Base-by-base conservation (phyloP, 495 filamentous ascomycete species). In the Neurospora sp. region DNA sequence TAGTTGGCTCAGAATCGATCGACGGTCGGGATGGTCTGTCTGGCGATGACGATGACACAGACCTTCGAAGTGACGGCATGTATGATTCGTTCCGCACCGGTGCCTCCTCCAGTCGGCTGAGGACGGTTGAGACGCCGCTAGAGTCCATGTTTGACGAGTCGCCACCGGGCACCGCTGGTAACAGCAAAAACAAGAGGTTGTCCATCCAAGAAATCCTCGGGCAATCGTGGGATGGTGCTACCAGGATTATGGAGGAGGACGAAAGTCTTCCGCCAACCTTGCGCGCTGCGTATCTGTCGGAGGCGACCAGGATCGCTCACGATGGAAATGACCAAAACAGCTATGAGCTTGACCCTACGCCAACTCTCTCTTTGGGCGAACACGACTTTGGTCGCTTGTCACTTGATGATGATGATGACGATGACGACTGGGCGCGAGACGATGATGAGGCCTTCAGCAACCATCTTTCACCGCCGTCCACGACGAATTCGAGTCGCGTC, bases 11-110 rank as follows among this genome's bases (percentile, higher is more conserved):
- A 22, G 95, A 99, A 74, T 66, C 53, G 27, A 86, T 86, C 75
- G 91, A 96, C 75, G 88, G 88, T 53, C 90, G 91, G 71, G 90
- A 90, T 20, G 90, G 93, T 72, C 86, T 86, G 12, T 94, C 90
- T 3, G 89, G 90, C 6, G 94, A 95, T 70, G 94, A 97, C 74
- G 93, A 96, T 70, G 94, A 97, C 71, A 89, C 89, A 4, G 94
- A 97, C 76, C 89, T 92, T 72, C 88, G 92, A 81, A 97, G 92
- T 76, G 96, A 98, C 75, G 95, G 92, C 7, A 89, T 94, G 68
- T 98, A 93, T 82, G 96, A 98, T 80, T 98, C 94, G 18, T 84
- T 96, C 74, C 90, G 94, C 72, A 97, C 95, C 10, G 88, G 91
- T 69, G 89, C 89, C 35, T 96, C 94, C 8, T 89, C 83, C 66